phyloP scores from a whole-genome alignment of 495 filamentous ascomycete species.

The Tuber calosporum region DNA sequence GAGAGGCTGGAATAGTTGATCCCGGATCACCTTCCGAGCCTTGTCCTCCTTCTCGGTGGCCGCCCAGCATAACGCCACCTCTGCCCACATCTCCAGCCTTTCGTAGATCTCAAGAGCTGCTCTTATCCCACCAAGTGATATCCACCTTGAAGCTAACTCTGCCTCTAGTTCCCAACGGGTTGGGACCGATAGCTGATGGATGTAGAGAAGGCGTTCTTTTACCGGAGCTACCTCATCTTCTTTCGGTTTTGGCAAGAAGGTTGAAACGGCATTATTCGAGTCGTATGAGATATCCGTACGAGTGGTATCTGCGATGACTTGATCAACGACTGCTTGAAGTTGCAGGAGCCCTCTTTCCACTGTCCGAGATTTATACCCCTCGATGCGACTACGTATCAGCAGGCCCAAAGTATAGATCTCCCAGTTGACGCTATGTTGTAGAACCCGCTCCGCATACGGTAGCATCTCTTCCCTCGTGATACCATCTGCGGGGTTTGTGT shows the following conservation, averaged over 20 bases:
- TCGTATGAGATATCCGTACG: slow-evolving; percentile 41
- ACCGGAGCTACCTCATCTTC: slow-evolving; percentile 69
- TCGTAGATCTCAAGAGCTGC: slow-evolving; percentile 96
- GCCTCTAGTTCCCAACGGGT: slow-evolving; percentile 90
- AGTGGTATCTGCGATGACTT: slow-evolving; percentile 84
- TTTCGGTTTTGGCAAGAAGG: slow-evolving; percentile 76
- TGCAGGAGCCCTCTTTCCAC: slow-evolving; percentile 84
- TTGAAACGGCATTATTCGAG: slow-evolving; percentile 45
- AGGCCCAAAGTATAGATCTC: slow-evolving; percentile 94
- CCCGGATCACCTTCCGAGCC: slow-evolving; percentile 63
- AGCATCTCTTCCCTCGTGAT: slow-evolving; percentile 86
- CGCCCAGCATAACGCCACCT: slow-evolving; percentile 84
- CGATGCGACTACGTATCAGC: slow-evolving; percentile 77
- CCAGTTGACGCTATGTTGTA: slow-evolving; percentile 91
- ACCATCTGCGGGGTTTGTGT: slow-evolving; percentile 71
- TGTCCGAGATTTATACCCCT: slow-evolving; percentile 75
- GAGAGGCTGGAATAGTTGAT: slow-evolving; percentile 62
- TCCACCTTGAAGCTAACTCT: slow-evolving; percentile 87
- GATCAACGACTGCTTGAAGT: slow-evolving; percentile 91
- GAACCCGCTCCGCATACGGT: slow-evolving; percentile 80
- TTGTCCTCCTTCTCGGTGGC: slow-evolving; percentile 76
- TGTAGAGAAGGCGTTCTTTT: slow-evolving; percentile 67
- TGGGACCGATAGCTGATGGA: slow-evolving; percentile 73
- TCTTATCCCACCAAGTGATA: slow-evolving; percentile 71
- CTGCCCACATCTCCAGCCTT: slow-evolving; percentile 87